Percentiles rank a stretch among this genome's conserved stretches.
These are phyloP conservation scores for Anisodus tanguticus DNA, from an alignment of 257 asterid genomes.

Conservation along the genomic window DNA sequence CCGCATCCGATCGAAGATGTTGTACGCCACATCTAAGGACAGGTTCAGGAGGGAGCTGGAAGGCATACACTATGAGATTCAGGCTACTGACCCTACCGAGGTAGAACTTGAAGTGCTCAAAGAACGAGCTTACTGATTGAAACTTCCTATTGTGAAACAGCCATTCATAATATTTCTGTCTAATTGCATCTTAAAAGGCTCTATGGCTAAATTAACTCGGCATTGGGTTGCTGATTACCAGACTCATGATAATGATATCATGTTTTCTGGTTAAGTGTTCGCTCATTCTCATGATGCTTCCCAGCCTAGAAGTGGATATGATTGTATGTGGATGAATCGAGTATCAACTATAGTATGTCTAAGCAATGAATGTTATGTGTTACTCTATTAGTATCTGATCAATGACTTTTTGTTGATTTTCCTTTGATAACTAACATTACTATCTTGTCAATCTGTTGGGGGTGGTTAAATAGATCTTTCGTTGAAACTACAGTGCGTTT, in stretches of 20 bases:
- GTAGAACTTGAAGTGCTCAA: conserved; percentile 49
- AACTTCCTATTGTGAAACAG: not conserved
- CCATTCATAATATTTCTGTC: not conserved
- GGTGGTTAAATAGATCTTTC: not conserved
- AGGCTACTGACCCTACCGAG: conserved; percentile 54
- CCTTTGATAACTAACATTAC: not conserved
- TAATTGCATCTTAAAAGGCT: not conserved
- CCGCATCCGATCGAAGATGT: conserved; percentile 47
- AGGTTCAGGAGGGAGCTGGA: conserved; percentile 48
- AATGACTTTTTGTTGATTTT: not conserved
- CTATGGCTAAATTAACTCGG: not conserved
- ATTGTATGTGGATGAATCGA: conserved; percentile 22
- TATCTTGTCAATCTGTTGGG: not conserved
- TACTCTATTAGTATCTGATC: not conserved
- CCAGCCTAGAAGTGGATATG: conserved; percentile 37
- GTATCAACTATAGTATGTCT: not conserved
- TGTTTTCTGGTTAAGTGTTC: conserved; percentile 32
- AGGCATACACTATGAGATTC: conserved; percentile 52
- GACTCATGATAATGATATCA: conserved; percentile 33
- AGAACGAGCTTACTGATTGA: conserved; percentile 44
- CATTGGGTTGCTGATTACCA: conserved; percentile 63
- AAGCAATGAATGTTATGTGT: not conserved
- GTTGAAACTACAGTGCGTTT: not conserved
- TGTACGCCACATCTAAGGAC: conserved; percentile 50
- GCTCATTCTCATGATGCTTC: conserved; percentile 65